Conservation (phyloP, 805 yeast species). For the Metschnikowia borealis region DNA sequence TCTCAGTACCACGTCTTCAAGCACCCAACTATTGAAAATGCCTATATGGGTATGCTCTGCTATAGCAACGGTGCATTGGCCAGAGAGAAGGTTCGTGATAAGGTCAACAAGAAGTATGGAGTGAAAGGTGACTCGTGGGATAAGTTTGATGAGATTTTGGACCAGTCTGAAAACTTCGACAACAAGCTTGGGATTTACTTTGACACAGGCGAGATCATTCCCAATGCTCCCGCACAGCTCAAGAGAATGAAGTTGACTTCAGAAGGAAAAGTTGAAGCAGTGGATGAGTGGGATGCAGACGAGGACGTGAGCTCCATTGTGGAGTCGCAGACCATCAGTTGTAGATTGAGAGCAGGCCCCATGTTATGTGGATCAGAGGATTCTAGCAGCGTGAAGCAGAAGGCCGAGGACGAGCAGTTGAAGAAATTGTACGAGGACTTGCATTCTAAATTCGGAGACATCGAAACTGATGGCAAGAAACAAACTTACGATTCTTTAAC, state of each 20-base stretch:
- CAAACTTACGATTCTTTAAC: conserved; percentile 43
- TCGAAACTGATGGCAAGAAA: conserved; percentile 47
- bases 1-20: conserved; percentile 80
- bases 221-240: conserved; percentile 66
- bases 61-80: conserved; percentile 90
- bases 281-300: conserved; percentile 43
- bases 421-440: conserved; percentile 24
- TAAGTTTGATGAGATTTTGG: conserved; percentile 54
- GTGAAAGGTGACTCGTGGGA: conserved; percentile 48
- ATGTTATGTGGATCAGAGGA: conserved; percentile 45
- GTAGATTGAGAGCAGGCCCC: conserved; percentile 76
- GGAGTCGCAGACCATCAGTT: conserved; percentile 82
- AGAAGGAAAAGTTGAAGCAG: conserved; percentile 22
- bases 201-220: conserved; percentile 89
- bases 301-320: conserved; percentile 73
- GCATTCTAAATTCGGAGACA: conserved; percentile 35
- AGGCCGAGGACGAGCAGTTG: conserved; percentile 3
- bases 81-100: conserved; percentile 69
- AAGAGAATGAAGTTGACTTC: conserved; percentile 45
- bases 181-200: conserved; percentile 71
- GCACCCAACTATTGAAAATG: conserved; percentile 74
- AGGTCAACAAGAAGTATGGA: conserved; percentile 45
- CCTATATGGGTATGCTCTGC: conserved; percentile 93
- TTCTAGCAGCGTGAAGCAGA: conserved; percentile 4
- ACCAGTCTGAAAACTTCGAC: conserved; percentile 31